Evolutionary conservation across 768 basidiomycete species (phyloP).

Genomic region (Boletus pseudopeckii): DNA sequence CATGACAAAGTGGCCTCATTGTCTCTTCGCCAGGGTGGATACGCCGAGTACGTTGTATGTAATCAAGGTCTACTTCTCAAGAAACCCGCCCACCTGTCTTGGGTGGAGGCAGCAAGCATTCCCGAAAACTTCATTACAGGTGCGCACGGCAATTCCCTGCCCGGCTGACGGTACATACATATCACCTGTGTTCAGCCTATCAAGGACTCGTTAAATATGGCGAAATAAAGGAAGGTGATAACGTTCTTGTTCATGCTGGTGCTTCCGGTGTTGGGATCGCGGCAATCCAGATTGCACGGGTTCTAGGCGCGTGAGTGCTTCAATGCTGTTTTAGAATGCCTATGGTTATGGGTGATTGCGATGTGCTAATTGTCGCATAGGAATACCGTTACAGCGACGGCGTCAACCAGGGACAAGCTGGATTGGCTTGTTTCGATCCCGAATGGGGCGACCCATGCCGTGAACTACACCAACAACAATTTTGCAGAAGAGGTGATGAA

Average conservation of each 20-base stretch:
- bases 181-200: conserved; percentile 41
- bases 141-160: conserved; percentile 28
- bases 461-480: conserved; percentile 83
- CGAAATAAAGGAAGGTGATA: conserved; percentile 62
- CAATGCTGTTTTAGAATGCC: conserved; percentile 1
- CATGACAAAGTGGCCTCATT: not conserved
- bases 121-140: conserved; percentile 90
- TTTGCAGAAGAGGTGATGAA: conserved; percentile 73
- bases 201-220: conserved; percentile 67
- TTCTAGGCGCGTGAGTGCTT: conserved; percentile 63
- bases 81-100: conserved; percentile 75
- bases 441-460: conserved; percentile 67
- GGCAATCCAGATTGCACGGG: conserved; percentile 81
- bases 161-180: conserved; percentile 1
- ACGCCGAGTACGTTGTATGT: conserved; percentile 80
- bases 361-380: conserved; percentile 34
- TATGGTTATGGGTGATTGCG: not conserved
- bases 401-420: conserved; percentile 80
- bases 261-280: conserved; percentile 89
- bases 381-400: conserved; percentile 75
- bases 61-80: conserved; percentile 61
- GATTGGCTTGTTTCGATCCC: conserved; percentile 67
- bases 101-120: conserved; percentile 82
- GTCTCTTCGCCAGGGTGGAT: conserved; percentile 63
- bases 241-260: conserved; percentile 86